Evolutionary conservation across 352 stramenopile species (phyloP), one percentile per base, ranked within the genome.

Genomic region (Phytopythium helicoides): DNA sequence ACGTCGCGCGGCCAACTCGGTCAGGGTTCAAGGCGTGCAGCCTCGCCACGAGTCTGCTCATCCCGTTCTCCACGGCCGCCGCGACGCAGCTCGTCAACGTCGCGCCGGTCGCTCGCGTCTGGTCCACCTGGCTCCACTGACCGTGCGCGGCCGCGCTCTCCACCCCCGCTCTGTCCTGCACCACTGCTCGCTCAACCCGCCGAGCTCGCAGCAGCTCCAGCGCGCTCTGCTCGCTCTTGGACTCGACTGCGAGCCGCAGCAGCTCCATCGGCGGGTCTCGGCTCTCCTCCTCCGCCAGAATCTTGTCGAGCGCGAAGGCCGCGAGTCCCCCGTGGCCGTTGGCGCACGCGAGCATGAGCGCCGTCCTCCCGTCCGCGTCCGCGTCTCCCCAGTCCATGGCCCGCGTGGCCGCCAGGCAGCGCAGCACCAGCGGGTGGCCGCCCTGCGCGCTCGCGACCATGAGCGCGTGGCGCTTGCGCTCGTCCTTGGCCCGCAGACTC

Each of bases 401-500:
- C 37, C 18, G 7, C 3, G 5, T 7, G 26, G 36, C 40, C 0
- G 47, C 39, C 19, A 69, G 37, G 36, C 41, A 60, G 18, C 60
- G 53, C 31, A 69, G 21, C n/a, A 69, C 23, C 14, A 21, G 28
- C 14, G 40, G 37, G 36, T 53, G 52, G 3, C 36, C 51, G 28
- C 58, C 63, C 39, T 38, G 44, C 23, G 44, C 58, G 22, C 58
- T 64, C 37, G 49, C 51, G 34, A 47, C 37, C 58, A 68, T 62
- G 18, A 71, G 47, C 38, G 56, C 51, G 31, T 54, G 47, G 11
- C 50, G 23, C 1, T 53, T 53, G 50, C 52, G 63, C 33, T 58
- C 54, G 47, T 71, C 58, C 51, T 67, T 66, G 35, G 58, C 62
- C 18, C 53, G 45, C 18, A 71, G 50, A n/a, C 35, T 64, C 22